Percentiles rank a stretch among this genome's conserved stretches.
phyloP scores from a whole-genome alignment of 768 basidiomycete genomes.

The Boletus eberwhitei region DNA sequence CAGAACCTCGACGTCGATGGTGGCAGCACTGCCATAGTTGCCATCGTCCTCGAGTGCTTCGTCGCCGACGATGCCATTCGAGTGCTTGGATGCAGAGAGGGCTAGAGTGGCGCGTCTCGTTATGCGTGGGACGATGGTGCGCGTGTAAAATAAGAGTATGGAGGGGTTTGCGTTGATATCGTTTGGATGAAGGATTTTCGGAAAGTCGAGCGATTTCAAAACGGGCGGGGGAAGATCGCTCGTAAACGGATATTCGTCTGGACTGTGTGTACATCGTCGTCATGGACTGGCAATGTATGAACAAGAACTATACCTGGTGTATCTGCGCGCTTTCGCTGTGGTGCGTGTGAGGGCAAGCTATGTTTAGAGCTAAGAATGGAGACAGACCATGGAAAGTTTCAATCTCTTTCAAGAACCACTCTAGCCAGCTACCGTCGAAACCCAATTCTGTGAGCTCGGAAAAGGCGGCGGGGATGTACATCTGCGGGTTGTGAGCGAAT shows the following conservation, averaged over 20 bases:
- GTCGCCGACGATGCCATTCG: slow-evolving; percentile 61
- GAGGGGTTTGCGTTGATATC: slow-evolving; percentile 81
- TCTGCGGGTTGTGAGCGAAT: slow-evolving; percentile 88
- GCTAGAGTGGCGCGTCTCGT: slow-evolving; percentile 65
- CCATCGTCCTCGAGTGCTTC: slow-evolving; percentile 88
- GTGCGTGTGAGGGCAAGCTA: neutral
- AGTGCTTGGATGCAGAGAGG: slow-evolving; percentile 64
- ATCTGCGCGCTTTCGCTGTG: slow-evolving; percentile 89
- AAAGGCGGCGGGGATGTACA: slow-evolving; percentile 81
- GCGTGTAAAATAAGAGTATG: slow-evolving; percentile 87
- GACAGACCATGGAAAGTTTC: slow-evolving; percentile 90
- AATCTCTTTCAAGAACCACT: slow-evolving; percentile 96
- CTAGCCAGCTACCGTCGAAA: slow-evolving; percentile 88
- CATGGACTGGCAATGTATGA: neutral
- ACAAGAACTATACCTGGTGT: slow-evolving; percentile 66
- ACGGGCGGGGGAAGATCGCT: slow-evolving; percentile 76
- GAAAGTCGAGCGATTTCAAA: slow-evolving; percentile 68
- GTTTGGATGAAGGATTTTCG: slow-evolving; percentile 75
- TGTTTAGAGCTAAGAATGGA: neutral
- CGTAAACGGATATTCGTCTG: slow-evolving; percentile 98
- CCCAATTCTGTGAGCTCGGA: slow-evolving; percentile 68
- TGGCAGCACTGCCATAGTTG: slow-evolving; percentile 95
- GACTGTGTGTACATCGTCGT: slow-evolving; percentile 54
- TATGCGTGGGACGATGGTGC: slow-evolving; percentile 85
- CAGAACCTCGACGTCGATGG: slow-evolving; percentile 93